These are phyloP conservation scores for Xanthoconium separans DNA, from an alignment of 1,284 basidiomycete species.

Conservation along the genomic window DNA sequence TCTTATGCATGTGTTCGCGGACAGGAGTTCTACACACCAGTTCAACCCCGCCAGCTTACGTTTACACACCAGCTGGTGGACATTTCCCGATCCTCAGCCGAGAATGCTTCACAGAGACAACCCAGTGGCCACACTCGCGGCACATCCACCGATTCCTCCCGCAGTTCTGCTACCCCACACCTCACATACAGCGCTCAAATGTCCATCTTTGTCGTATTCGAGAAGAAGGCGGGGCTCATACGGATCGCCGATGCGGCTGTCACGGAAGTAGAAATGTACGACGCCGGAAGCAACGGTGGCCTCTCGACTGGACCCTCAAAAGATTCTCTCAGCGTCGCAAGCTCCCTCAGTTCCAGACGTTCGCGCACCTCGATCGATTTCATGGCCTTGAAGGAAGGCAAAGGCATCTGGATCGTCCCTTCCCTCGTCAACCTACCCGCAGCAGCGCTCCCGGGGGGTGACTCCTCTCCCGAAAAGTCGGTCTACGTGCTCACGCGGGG, in stretches of 20 bases:
- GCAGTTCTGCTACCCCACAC: conserved; percentile 24
- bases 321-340: conserved; percentile 21
- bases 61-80: conserved; percentile 73
- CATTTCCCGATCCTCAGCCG: conserved; percentile 44
- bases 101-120: conserved; percentile 35
- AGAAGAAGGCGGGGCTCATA: conserved; percentile 79
- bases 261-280: conserved; percentile 68
- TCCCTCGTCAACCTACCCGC: conserved; percentile 50
- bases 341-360: conserved; percentile 33
- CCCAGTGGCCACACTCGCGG: conserved; percentile 26
- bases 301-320: conserved; percentile 21
- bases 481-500: conserved; percentile 70
- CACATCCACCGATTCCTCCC: conserved; percentile 24
- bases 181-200: conserved; percentile 64
- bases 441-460: conserved; percentile 12
- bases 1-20: background rate
- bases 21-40: conserved; percentile 79
- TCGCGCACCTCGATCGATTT: conserved; percentile 57
- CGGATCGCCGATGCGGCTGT: conserved; percentile 76
- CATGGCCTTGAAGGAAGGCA: conserved; percentile 42
- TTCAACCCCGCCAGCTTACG: conserved; percentile 56
- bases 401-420: conserved; percentile 56
- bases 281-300: conserved; percentile 39
- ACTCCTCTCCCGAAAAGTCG: conserved; percentile 31
- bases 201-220: conserved; percentile 74